Base-by-base conservation (phyloP, 1,284 basidiomycete genomes). In the Amylostereum areolatum region DNA sequence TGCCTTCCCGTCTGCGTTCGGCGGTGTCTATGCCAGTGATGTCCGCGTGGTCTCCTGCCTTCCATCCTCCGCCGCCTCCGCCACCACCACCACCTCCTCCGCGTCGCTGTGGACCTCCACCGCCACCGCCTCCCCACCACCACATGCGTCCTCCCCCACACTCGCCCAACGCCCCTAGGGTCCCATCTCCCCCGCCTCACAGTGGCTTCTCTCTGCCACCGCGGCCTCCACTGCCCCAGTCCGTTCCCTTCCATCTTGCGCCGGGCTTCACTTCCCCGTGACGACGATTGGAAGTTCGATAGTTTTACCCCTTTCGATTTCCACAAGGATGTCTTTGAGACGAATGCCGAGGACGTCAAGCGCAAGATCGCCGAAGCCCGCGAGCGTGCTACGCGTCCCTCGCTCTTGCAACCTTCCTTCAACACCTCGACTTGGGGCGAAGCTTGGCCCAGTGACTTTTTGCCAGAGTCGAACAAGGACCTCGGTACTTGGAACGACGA, bases 201-300 rank as follows among this genome's bases (percentile, higher is more conserved):
- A 18, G 18, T 18, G 18, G 18, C 18, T 18, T 18, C 18, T 18
- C 18, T 18, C 18, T 18, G 18, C 52, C 41, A 2, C 50, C 52
- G 1, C 49, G 40, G 9, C 51, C 44, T 1, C 51, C 51, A 4
- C 50, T 45, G 9, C 51, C 50, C 27, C 45, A 50, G n/a, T 31
- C 40, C 45, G 7, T 40, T 53, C 28, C 52, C 52, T 25, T 40
- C 39, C 27, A 44, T 34, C 18, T 45, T 33, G 24, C 44, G 42
- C 35, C 8, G 25, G 31, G 3, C 3, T 18, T 41, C 32, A 34
- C 12, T 18, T 5, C 5, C 18, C 18, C 18, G 18, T 18, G 18
- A 18, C 18, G 18, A 18, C 18, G 18, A 18, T 18, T 18, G 18
- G 18, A 18, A 18, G 18, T 18, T 18, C 18, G 18, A 18, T 18